A percentile compares a stretch with the other conserved stretches of the same genome.
These are phyloP conservation scores for Candida sanyaensis DNA, from an alignment of 1,139 yeast species.

Conservation along the genomic window DNA sequence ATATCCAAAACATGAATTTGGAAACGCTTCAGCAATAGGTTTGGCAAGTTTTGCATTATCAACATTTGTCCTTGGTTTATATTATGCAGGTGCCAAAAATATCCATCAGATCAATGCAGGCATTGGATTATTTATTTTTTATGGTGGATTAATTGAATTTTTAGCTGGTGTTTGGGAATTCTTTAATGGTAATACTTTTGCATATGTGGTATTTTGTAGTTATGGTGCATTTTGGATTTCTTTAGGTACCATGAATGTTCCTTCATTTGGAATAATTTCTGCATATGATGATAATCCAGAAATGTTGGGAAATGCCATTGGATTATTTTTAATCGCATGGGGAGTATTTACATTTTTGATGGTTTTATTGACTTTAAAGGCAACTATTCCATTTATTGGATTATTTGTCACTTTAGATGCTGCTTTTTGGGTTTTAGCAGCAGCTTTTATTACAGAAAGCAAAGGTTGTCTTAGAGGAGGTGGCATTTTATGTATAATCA, in stretches of 20 bases:
- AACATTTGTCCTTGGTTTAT: constrained; percentile 49
- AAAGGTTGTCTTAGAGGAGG: constrained; percentile 37
- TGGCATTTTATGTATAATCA: constrained; percentile 44
- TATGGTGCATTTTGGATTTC: constrained; percentile 49
- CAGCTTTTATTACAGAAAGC: constrained; percentile 38
- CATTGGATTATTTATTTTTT: no score
- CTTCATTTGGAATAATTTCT: constrained; percentile 51
- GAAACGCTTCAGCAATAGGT: constrained; percentile 66
- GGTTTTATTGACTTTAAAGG: constrained; percentile 41
- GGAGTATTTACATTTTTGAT: constrained; percentile 44
- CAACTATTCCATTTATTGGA: constrained; percentile 42
- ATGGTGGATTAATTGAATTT: constrained; percentile 50
- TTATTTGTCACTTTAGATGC: constrained; percentile 38
- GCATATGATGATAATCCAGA: constrained; percentile 50
- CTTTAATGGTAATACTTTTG: constrained; percentile 39
- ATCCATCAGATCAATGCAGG: no score
- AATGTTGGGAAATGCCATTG: constrained; percentile 35
- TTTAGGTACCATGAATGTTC: constrained; percentile 36
- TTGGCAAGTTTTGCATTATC: constrained; percentile 53
- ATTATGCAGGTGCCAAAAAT: constrained; percentile 44
- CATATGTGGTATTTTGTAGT: constrained; percentile 41
- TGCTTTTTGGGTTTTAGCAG: constrained; percentile 45
- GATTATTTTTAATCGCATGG: constrained; percentile 48
- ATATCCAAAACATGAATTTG: constrained; percentile 36
- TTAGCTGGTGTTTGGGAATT: constrained; percentile 58